A percentile compares a stretch with the other conserved stretches of the same genome.
Evolutionary conservation across 139 green algal genomes (phyloP).

Genomic region (Zygnema cylindricum): DNA sequence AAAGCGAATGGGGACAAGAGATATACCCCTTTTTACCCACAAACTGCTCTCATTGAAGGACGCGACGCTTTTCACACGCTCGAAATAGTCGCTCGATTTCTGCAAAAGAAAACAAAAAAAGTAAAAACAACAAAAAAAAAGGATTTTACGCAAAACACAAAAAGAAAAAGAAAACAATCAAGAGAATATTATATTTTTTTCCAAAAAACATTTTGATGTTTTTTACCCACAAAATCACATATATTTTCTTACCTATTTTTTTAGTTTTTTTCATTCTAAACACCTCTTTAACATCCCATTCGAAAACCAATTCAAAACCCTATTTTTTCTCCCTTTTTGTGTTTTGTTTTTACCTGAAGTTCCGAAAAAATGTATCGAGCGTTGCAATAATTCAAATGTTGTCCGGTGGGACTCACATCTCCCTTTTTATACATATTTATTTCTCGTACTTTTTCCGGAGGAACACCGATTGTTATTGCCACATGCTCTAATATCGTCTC

Average conservation of each 20-base stretch:
- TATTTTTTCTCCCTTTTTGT: no score
- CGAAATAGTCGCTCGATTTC: constrained; percentile 41
- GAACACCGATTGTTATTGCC: constrained; percentile 24
- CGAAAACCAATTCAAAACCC: no score
- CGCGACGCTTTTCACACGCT: constrained; percentile 20
- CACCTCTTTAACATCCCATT: no score
- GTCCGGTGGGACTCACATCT: constrained; percentile 14
- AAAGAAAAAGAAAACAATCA: no score
- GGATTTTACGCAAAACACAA: no score
- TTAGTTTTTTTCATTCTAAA: not conserved
- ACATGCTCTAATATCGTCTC: constrained; percentile 55
- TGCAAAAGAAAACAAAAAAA: no score
- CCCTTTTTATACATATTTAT: constrained; percentile 51
- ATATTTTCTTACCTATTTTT: no score
- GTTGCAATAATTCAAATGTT: constrained; percentile 43
- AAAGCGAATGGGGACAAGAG: constrained; percentile 42
- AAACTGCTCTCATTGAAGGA: constrained; percentile 49
- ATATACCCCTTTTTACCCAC: constrained; percentile 56
- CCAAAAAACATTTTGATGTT: no score
- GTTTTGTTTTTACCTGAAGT: constrained; percentile 21
- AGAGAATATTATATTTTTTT: no score
- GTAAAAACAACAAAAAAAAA: no score
- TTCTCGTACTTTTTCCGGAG: constrained; percentile 24
- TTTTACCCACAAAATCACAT: no score
- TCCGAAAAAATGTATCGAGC: not conserved